Evolutionary conservation across 225 moss, liverwort and hornwort genomes (phyloP).

Genomic region (Bryoerythrophyllum caledonicum): DNA sequence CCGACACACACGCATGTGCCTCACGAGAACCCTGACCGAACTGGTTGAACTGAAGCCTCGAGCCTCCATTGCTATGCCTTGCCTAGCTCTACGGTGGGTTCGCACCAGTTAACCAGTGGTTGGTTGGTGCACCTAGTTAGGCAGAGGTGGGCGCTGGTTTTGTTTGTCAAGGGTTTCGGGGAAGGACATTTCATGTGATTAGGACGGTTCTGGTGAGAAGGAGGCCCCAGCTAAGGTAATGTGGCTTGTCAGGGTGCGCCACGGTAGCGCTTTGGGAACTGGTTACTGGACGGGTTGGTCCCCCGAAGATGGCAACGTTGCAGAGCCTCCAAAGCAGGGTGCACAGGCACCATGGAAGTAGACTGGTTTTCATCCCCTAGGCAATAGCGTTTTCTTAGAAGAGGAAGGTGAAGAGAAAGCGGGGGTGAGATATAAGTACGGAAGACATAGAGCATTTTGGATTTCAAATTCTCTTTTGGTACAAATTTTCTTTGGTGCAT

Average conservation of each 20-base stretch:
- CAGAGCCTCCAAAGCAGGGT: not conserved
- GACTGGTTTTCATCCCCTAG: too few species aligned
- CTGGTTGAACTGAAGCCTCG: not conserved
- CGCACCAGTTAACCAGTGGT: not conserved
- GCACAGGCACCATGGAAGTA: not conserved
- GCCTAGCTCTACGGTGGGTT: not conserved
- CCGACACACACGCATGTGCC: too few species aligned
- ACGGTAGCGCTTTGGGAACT: slow-evolving; percentile 25
- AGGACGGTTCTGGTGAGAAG: slow-evolving; percentile 21
- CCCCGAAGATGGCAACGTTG: not conserved
- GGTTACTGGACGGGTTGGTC: too few species aligned
- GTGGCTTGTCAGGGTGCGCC: slow-evolving; percentile 21
- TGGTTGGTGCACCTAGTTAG: not conserved
- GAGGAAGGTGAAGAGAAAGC: too few species aligned
- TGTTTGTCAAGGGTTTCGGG: not conserved
- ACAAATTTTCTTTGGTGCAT: too few species aligned
- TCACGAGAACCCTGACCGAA: slow-evolving; percentile 30
- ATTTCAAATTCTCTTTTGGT: too few species aligned
- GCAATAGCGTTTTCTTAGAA: too few species aligned
- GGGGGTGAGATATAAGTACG: too few species aligned
- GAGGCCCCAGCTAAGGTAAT: slow-evolving; percentile 28
- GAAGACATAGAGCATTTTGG: too few species aligned
- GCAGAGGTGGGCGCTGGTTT: not conserved
- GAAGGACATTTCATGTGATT: slow-evolving; percentile 4
- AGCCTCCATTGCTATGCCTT: slow-evolving; percentile 2